phyloP scores from a whole-genome alignment of 441 rosid species.

The Cnidoscolus chayamansa region DNA sequence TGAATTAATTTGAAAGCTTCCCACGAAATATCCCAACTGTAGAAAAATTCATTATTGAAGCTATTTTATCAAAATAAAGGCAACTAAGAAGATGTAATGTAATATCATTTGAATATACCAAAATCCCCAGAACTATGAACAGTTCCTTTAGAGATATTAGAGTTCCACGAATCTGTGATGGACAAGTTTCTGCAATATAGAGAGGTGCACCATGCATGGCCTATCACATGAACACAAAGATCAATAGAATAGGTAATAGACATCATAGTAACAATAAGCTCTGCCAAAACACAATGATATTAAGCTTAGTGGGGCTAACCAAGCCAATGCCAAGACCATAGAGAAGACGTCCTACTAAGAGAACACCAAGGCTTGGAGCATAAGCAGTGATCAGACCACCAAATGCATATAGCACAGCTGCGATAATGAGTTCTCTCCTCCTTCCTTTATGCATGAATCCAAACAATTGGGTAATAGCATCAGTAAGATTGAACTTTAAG shows the following conservation, averaged over 20 bases:
- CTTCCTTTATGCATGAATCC: constrained; percentile 52
- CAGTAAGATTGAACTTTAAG: constrained; percentile 7
- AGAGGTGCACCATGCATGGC: constrained; percentile 99
- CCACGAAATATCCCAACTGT: constrained; percentile 88
- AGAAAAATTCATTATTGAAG: constrained; percentile 10
- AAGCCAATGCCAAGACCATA: constrained; percentile 91
- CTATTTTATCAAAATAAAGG: constrained; percentile 15
- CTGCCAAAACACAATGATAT: constrained; percentile 14
- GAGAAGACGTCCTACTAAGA: constrained; percentile 76
- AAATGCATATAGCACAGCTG: constrained; percentile 54
- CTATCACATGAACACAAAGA: constrained; percentile 38
- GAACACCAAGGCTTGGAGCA: constrained; percentile 70
- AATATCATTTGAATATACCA: constrained; percentile 47
- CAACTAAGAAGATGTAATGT: not conserved
- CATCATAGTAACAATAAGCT: constrained; percentile 10
- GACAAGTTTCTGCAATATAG: constrained; percentile 96
- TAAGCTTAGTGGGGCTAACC: constrained; percentile 47
- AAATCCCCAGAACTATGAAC: constrained; percentile 87
- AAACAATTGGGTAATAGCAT: constrained; percentile 22
- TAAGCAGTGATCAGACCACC: constrained; percentile 58
- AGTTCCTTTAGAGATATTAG: constrained; percentile 85
- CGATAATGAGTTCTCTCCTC: constrained; percentile 77
- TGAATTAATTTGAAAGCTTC: constrained; percentile 71
- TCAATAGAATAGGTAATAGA: constrained; percentile 4
- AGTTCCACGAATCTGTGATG: constrained; percentile 96